Evolutionary conservation across 768 basidiomycete species (phyloP), one percentile per base, ranked within the genome.

Genomic region (Amylocystis lapponica): DNA sequence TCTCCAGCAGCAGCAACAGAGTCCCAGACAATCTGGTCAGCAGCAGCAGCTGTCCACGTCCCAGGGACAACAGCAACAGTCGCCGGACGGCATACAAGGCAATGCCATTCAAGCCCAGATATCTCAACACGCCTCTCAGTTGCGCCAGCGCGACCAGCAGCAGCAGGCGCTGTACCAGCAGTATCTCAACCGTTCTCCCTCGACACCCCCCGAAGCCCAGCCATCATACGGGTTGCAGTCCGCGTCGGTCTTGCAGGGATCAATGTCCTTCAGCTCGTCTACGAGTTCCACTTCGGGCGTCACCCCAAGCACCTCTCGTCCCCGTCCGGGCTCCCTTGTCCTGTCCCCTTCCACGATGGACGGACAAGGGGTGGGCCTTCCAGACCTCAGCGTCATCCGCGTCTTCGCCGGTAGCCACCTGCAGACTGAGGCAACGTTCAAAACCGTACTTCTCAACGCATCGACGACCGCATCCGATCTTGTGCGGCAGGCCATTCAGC

Each of bases 371-470:
- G 66, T 74, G 0, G 70, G 70, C 6, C 78, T 87, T 3, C 89
- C 87, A 0, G 83, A 93, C 41, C 76, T 99, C 43, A 96, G 86
- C 54, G 96, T 99, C 48, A 83, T 99, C 39, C 87, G 96, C 20
- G 81, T 99, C 29, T 99, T 99, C 58, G 94, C 95, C 0, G 96
- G 95, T 22, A 81, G 85, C 51, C 75, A 89, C 51, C 60, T 98
- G 50, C 83, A 92, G 60, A 90, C 92, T 0, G 94, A 98, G 54
- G 91, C 93, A 2, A 96, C 95, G 5, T 99, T 99, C 76, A 98
- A 98, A 70, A 98, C 96, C 5, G 96, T 95, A 1, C 66, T 98
- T 14, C 75, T 98, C 43, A 97, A 94, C 55, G 70, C 86, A 4
- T 81, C 81, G 1, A 97, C 95, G 0, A 86, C 85, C 0, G 78